phyloP scores from a whole-genome alignment of 2,329 filamentous ascomycete genomes.

The Botrytis galanthina region DNA sequence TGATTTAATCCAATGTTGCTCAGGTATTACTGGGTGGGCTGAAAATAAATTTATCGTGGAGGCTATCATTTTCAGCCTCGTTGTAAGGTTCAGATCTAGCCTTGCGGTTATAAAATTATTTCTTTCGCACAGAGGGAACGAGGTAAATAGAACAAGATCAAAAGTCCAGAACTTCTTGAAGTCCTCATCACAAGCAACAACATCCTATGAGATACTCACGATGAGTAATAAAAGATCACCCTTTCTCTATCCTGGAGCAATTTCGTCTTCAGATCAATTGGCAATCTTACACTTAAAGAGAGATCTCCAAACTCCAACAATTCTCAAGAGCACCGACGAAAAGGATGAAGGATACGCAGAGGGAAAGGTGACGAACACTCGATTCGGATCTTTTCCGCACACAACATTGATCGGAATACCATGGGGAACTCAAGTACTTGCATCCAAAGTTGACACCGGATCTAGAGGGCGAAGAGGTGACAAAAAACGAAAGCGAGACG shows the following conservation, averaged over 20 bases:
- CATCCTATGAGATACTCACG: conserved; percentile 10
- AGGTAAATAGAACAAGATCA: background rate
- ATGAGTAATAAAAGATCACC: conserved; percentile 55
- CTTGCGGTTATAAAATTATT: conserved; percentile 15
- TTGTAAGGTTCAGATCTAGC: background rate
- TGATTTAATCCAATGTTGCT: background rate
- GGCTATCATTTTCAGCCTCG: conserved; percentile 6
- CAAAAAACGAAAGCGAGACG: conserved; percentile 46
- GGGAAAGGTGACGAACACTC: conserved; percentile 81
- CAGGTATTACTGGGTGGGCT: background rate
- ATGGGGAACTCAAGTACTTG: conserved; percentile 90
- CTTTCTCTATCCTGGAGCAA: conserved; percentile 70
- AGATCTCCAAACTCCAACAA: conserved; percentile 77
- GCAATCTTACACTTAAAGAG: conserved; percentile 86
- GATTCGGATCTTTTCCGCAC: conserved; percentile 88
- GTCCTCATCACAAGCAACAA: background rate
- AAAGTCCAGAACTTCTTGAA: conserved; percentile 17
- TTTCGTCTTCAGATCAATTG: conserved; percentile 63
- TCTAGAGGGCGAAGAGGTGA: conserved; percentile 72
- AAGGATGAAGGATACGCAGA: conserved; percentile 70
- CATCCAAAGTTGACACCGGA: conserved; percentile 86
- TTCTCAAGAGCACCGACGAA: conserved; percentile 61
- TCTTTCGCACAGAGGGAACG: conserved; percentile 16
- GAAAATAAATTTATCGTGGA: background rate
- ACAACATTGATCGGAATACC: conserved; percentile 72